A percentile compares a stretch with the other conserved stretches of the same genome.
Evolutionary conservation across 129 eudicot genomes (phyloP).

Genomic region (Lonicera japonica): DNA sequence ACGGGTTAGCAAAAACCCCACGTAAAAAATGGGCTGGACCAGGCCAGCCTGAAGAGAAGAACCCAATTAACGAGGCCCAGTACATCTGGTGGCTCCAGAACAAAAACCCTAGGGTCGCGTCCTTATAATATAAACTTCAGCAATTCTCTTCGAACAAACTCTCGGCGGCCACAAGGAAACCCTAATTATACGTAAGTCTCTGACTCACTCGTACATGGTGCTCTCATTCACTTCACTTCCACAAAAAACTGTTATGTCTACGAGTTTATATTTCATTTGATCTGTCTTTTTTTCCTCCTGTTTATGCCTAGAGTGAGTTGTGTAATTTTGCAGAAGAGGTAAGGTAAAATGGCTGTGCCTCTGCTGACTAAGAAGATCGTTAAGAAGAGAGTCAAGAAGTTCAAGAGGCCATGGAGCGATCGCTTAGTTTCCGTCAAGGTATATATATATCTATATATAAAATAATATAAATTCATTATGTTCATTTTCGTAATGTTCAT

Average conservation of each 20-base stretch:
- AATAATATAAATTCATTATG: background rate
- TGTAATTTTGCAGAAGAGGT: background rate
- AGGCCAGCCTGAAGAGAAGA: too few relatives aligned
- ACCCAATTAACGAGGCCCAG: too few relatives aligned
- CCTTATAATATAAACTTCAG: background rate
- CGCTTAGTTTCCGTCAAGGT: slow-evolving; percentile 72
- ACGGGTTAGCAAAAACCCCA: too few relatives aligned
- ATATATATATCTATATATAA: background rate
- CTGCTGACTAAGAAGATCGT: slow-evolving; percentile 72
- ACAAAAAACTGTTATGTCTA: too few relatives aligned
- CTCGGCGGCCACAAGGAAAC: background rate
- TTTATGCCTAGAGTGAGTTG: background rate
- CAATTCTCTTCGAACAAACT: background rate
- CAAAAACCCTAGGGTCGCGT: background rate
- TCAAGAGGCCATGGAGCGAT: slow-evolving; percentile 82
- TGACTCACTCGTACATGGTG: background rate
- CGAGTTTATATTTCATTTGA: too few relatives aligned
- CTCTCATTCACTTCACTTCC: too few relatives aligned
- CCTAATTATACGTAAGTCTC: background rate
- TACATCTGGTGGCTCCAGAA: too few relatives aligned
- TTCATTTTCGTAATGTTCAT: background rate
- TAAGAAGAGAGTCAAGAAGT: slow-evolving; percentile 87
- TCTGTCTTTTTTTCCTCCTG: too few relatives aligned
- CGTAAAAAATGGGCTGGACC: too few relatives aligned
- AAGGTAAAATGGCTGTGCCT: slow-evolving; percentile 61